Percentiles rank a stretch among this genome's conserved stretches.
phyloP scores from a whole-genome alignment of 2,329 filamentous ascomycete genomes.

The Tricladium varicosporioides region DNA sequence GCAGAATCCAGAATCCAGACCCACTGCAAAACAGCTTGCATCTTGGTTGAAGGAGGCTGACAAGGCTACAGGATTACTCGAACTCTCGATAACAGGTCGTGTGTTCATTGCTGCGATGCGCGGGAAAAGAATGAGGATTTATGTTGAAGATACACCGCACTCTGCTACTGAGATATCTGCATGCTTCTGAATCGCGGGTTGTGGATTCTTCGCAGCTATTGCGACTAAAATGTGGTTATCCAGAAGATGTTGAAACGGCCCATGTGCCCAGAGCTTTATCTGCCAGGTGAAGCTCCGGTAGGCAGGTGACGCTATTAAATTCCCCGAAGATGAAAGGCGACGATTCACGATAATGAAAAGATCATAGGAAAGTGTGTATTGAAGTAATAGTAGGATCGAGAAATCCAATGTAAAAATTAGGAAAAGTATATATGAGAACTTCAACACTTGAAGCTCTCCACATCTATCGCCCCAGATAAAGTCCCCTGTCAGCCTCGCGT shows the following conservation, averaged over 20 bases:
- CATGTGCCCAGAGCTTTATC: not conserved
- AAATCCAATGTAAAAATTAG: no score
- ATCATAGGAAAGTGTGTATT: no score
- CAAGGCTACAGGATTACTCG: constrained; percentile 70
- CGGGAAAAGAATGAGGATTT: not conserved
- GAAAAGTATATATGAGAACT: not conserved
- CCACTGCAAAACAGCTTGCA: constrained; percentile 81
- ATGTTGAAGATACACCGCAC: not conserved
- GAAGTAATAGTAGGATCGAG: no score
- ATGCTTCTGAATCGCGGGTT: not conserved
- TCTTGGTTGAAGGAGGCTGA: constrained; percentile 85
- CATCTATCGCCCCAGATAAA: not conserved
- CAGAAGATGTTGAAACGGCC: not conserved
- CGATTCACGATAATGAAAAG: no score
- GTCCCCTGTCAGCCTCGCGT: constrained; percentile 1
- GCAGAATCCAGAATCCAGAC: constrained; percentile 81
- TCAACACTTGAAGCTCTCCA: not conserved
- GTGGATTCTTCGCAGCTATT: not conserved
- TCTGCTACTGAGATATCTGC: not conserved
- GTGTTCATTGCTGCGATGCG: constrained; percentile 71
- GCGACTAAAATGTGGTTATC: not conserved
- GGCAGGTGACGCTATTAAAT: no score
- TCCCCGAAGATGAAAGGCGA: no score
- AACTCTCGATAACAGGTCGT: constrained; percentile 77
- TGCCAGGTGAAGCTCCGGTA: not conserved